A percentile compares a stretch with the other conserved stretches of the same genome.
phyloP scores from a whole-genome alignment of 208 protist species.

The Leishmania major region DNA sequence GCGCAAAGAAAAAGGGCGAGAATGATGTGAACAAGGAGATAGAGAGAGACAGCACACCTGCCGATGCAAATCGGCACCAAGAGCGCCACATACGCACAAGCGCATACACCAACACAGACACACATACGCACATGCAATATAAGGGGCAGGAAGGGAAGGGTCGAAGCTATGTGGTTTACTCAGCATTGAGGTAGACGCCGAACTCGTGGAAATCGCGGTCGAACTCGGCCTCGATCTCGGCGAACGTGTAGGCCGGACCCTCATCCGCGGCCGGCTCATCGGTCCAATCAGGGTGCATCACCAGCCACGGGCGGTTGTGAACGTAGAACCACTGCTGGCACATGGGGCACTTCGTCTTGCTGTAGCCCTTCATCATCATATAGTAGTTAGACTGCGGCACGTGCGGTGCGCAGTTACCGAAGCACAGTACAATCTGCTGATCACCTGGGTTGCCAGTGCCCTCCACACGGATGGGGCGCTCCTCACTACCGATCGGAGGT shows the following conservation, averaged over 20 bases:
- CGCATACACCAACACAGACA: neutral
- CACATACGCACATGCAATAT: neutral
- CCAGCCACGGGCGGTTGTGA: conserved; percentile 88
- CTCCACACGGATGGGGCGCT: conserved; percentile 88
- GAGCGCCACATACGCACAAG: neutral
- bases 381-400: conserved; percentile 90
- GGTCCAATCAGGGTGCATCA: conserved; percentile 93
- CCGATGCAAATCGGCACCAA: conserved; percentile 2
- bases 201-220: conserved; percentile 93
- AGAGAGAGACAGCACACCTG: neutral
- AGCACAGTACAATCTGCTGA: conserved; percentile 85
- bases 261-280: conserved; percentile 91
- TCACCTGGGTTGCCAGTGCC: conserved; percentile 84
- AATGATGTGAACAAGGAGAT: neutral
- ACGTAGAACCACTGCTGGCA: conserved; percentile 92
- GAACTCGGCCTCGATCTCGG: conserved; percentile 91
- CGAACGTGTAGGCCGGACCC: conserved; percentile 88
- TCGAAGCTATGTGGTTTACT: conserved; percentile 43
- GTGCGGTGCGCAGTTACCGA: conserved; percentile 90
- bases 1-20: neutral
- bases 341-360: conserved; percentile 89
- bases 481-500: conserved; percentile 85
- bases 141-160: neutral
- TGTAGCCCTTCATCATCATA: conserved; percentile 93
- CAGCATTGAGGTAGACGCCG: conserved; percentile 87